Evolutionary conservation across 1,139 yeast genomes (phyloP), one percentile per base, ranked within the genome.

Genomic region (Candida tropicalis): DNA sequence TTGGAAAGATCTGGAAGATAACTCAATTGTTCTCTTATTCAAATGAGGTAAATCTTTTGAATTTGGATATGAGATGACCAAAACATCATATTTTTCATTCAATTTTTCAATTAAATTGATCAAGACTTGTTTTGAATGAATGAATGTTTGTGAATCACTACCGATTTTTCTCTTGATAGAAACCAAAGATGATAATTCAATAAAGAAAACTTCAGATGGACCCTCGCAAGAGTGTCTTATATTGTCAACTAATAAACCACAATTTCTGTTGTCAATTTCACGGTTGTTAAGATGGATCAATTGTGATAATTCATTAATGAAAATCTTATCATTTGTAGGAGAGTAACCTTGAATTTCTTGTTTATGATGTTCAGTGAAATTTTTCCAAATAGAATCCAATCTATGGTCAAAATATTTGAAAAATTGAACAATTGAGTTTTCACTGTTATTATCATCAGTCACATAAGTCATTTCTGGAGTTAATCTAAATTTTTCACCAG

Each of bases 271-370:
- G n/a, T n/a, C n/a, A n/a, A n/a, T 53, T 52, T 13, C 59, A 12
- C 26, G 27, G 18, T 34, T 34, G 9, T 5, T 8, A 15, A 72
- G 57, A 52, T 68, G 75, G 31, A 70, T 63, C 53, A 78, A 64
- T 56, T 76, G 79, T 33, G 75, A 61, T 46, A 78, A 56, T 55
- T 78, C 82, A 40, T 65, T 68, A 47, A 76, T 73, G 57, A 72
- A 78, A 22, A 62, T 52, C 49, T 69, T 66, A 52, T 77, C 81
- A 52, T 65, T 72, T 41, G 75, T 65, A 37, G 65, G 52, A 35
- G 56, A 55, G 40, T 65, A 49, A 26, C 43, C 26, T 10, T 54
- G 31, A 16, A 46, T 42, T 11, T 41, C 39, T 39, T 51, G 52
- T 33, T 43, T 20, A 13, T 32, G 29, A 4, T 32, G 25, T 38